Base-by-base conservation (phyloP, 371 early-diverging fungal genomes). In the Actinomortierella wolfii region DNA sequence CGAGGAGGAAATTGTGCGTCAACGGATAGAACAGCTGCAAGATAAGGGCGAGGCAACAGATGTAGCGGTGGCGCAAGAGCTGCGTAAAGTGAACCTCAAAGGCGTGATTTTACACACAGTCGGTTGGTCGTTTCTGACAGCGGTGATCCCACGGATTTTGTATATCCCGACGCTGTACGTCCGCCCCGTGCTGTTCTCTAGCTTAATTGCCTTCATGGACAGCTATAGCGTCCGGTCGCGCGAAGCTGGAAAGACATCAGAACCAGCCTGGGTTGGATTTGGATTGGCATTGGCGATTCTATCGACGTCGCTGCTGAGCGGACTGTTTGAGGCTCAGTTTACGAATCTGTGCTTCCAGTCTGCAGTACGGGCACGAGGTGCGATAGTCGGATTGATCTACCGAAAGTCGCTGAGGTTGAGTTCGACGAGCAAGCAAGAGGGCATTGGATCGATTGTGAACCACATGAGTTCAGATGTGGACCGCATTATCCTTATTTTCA, bases 391-490 rank as follows among this genome's bases (percentile, higher is more conserved):
- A 1, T 83, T 93, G 18, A 86, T 97, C 44, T 97, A 95, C 71
- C 87, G 86, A 68, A 97, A 97, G 75, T 81, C 92, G 0, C 70
- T 94, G 59, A 76, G 84, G 1, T 81, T 97, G 34, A 92, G 93
- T 49, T 89, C 88, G 59, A 81, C 83, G 6, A 86, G 91, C 62
- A 85, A 94, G 13, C 93, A 93, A 67, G 80, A 82, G 49, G 90
- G 86, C 20, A 94, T 66, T 60, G 76, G 69, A 11, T 23, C 89
- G 58, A 94, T 95, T 58, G 91, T 92, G 23, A 96, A 94, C 57
- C 86, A 84, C 41, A 94, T 94, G 95, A 87, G 89, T 55, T 92
- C 93, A 1, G 96, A 97, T 78, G 89, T 93, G 15, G 86, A 89
- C 57, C 77, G 87, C 56, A 64, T 92, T 41, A 81, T 85, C 55